These are phyloP conservation scores for Cetraspora pellucida DNA, from an alignment of 192 early-diverging fungal genomes.

Conservation along the genomic window DNA sequence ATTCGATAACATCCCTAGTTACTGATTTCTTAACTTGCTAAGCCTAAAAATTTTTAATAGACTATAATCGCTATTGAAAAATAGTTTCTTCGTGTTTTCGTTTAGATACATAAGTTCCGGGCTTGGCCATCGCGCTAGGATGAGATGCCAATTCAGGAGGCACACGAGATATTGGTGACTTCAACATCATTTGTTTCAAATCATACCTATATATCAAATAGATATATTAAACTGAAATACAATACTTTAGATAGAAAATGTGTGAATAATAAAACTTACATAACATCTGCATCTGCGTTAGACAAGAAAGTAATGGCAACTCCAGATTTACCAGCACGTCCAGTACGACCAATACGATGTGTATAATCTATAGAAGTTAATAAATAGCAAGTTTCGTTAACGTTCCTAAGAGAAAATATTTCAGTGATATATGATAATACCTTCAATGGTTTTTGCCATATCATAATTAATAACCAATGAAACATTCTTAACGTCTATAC, in stretches of 20 bases:
- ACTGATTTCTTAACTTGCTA: too few relatives aligned
- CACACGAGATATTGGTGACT: conserved; percentile 74
- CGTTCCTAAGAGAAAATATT: conserved; percentile 26
- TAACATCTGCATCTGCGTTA: conserved; percentile 81
- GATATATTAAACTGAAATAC: not conserved
- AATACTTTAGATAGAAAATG: not conserved
- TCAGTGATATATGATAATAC: conserved; percentile 38
- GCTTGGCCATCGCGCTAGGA: conserved; percentile 80
- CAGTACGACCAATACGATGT: conserved; percentile 98
- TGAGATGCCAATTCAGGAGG: conserved; percentile 87
- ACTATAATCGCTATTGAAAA: too few relatives aligned
- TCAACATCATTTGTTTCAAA: conserved; percentile 71
- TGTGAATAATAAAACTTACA: conserved; percentile 63
- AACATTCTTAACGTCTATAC: conserved; percentile 98
- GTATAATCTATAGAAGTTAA: conserved; percentile 76
- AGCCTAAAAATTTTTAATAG: too few relatives aligned
- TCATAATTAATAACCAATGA: conserved; percentile 96
- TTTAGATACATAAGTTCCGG: conserved; percentile 60
- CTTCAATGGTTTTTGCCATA: conserved; percentile 98
- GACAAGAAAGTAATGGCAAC: conserved; percentile 89
- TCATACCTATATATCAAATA: conserved; percentile 52
- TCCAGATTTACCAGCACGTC: conserved; percentile 92
- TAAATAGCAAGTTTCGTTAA: not conserved
- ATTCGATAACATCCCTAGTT: too few relatives aligned
- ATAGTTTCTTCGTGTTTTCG: conserved; percentile 56